These are phyloP conservation scores for Eucalyptus curtisii DNA, from an alignment of 345 rosid species.

Conservation along the genomic window DNA sequence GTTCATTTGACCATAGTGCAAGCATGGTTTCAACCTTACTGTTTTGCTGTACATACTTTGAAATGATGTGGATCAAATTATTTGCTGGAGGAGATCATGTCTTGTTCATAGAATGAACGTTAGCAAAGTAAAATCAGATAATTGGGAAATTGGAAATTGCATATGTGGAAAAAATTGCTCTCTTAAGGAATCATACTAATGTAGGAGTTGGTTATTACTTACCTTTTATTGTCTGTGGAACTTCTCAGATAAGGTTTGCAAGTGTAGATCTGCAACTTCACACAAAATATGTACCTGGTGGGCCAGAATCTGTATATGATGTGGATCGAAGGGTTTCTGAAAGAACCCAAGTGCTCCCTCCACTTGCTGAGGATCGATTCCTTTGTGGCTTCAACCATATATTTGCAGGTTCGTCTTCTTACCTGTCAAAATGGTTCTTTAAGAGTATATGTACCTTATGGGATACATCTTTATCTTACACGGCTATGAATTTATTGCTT, in stretches of 20 bases:
- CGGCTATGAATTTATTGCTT: neutral
- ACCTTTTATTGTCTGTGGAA: neutral
- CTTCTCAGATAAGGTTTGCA: slow-evolving; percentile 58
- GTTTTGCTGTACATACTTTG: neutral
- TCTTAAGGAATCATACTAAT: neutral
- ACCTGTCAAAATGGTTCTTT: neutral
- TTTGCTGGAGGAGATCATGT: neutral
- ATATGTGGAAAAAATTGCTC: neutral
- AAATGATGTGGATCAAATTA: neutral
- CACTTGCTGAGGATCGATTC: slow-evolving; percentile 72
- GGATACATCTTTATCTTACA: neutral
- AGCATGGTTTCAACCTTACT: neutral
- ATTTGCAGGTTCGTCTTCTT: slow-evolving; percentile 48
- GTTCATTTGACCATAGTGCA: neutral
- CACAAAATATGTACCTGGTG: slow-evolving; percentile 53
- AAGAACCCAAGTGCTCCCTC: slow-evolving; percentile 70
- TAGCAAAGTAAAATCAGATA: neutral
- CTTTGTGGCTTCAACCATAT: slow-evolving; percentile 81
- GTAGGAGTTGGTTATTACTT: neutral
- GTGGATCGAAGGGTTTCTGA: slow-evolving; percentile 58
- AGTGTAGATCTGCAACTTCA: slow-evolving; percentile 74
- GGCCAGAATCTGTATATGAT: slow-evolving; percentile 62
- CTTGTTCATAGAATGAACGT: neutral
- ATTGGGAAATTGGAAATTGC: neutral
- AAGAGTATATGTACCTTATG: neutral